Evolutionary conservation across 1,284 basidiomycete genomes (phyloP).

Genomic region (Pseudozyma hubeiensis): DNA sequence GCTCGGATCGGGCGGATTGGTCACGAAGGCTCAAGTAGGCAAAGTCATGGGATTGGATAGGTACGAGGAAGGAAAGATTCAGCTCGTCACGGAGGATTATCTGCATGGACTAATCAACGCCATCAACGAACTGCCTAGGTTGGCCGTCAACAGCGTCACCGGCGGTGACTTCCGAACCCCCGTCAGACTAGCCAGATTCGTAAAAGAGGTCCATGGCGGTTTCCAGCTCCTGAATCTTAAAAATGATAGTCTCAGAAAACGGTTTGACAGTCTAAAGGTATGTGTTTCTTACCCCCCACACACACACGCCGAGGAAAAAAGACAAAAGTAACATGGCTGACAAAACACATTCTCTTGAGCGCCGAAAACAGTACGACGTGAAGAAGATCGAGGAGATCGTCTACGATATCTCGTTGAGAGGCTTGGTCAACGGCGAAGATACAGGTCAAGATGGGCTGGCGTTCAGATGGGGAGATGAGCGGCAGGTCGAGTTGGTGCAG

Average conservation of each 20-base stretch:
- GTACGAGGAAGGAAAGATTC: conserved; percentile 8
- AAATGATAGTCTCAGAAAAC: conserved; percentile 63
- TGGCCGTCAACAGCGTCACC: conserved; percentile 55
- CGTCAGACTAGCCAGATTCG: conserved; percentile 53
- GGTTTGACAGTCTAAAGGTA: conserved; percentile 66
- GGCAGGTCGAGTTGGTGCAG: conserved; percentile 11
- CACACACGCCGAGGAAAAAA: neutral
- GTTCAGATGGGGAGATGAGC: conserved; percentile 1
- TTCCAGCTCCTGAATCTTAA: conserved; percentile 68
- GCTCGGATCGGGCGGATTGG: conserved; percentile 39
- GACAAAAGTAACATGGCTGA: neutral
- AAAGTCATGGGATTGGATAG: conserved; percentile 31
- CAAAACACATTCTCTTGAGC: neutral
- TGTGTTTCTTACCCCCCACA: neutral
- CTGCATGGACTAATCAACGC: conserved; percentile 58
- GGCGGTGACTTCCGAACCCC: conserved; percentile 59
- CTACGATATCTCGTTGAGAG: conserved; percentile 63
- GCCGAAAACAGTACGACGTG: conserved; percentile 61
- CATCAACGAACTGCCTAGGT: conserved; percentile 59
- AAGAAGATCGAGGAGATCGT: conserved; percentile 67
- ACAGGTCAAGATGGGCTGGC: conserved; percentile 20
- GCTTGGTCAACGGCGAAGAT: conserved; percentile 29
- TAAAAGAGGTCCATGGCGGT: conserved; percentile 64
- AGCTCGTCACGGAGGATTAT: conserved; percentile 62
- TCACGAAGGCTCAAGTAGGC: conserved; percentile 42